Evolutionary conservation across 495 filamentous ascomycete species (phyloP), one percentile per base, ranked within the genome.

Genomic region (Neurospora intermedia): DNA sequence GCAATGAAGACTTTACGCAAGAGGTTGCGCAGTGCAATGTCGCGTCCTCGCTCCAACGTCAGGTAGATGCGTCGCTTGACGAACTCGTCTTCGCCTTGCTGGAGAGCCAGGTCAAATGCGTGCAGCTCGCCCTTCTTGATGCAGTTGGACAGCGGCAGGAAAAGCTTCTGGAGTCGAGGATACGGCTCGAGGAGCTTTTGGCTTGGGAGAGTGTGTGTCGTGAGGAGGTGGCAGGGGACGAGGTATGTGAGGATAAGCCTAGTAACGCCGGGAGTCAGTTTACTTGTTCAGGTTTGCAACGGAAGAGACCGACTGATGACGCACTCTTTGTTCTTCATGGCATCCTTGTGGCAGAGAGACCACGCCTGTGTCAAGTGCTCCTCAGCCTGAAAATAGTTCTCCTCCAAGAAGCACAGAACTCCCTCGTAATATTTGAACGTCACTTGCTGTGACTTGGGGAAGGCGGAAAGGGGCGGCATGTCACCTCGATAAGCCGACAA

Each of bases 371-470:
- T 90, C 38, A 99, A 87, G 79, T 92, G 85, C 75, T 90, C 86
- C 81, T 98, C 94, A 1, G 96, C 93, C 89, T 95, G 73, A 6
- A 83, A 84, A 76, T 99, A 99, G 74, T 98, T 91, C 80, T 98
- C 96, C 73, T 98, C 94, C 11, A 99, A 81, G 80, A 98, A 98
- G 70, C 88, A 83, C 31, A 98, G 89, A 18, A 98, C 91, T 18
- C 96, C 96, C 76, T 93, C 86, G 78, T 97, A 98, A 81, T 98
- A 99, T 77, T 94, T 92, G 83, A 96, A 98, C 2, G 96, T 97
- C n/a, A 98, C 94, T 66, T 92, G 90, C 74, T 99, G 95, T 0
- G 94, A 89, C 73, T 90, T 92, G 1, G 96, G 96, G 79, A 95
- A 98, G 8, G 83, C 82, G 3, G 88, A 84, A 27, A 96, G 82